phyloP scores from a whole-genome alignment of 2,329 filamentous ascomycete species.

The Penicillium hesseltinei region DNA sequence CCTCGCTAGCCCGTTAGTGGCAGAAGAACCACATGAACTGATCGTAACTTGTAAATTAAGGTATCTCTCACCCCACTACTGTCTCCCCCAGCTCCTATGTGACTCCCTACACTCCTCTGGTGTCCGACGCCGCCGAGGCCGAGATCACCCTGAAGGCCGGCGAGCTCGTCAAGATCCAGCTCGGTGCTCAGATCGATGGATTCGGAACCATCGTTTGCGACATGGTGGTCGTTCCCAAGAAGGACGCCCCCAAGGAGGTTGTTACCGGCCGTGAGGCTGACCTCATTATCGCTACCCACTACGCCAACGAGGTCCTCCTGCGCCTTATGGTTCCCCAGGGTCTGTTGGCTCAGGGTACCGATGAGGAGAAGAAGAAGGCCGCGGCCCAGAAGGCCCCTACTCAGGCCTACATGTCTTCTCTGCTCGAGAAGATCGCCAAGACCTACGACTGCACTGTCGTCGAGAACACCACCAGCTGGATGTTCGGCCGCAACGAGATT shows the following conservation, averaged over 20 bases:
- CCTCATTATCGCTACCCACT: constrained; percentile 85
- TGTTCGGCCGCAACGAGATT: constrained; percentile 95
- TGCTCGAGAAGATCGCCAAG: constrained; percentile 90
- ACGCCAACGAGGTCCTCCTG: constrained; percentile 91
- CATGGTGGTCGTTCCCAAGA: constrained; percentile 71
- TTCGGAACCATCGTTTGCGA: constrained; percentile 96
- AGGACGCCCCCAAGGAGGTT: constrained; percentile 60
- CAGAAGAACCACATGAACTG: constrained; percentile 7
- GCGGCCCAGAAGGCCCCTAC: constrained; percentile 76
- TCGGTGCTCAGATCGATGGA: constrained; percentile 98
- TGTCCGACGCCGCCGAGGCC: constrained; percentile 82
- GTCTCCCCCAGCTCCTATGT: constrained; percentile 91
- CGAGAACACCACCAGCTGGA: constrained; percentile 97
- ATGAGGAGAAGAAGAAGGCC: constrained; percentile 95
- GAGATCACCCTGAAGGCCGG: constrained; percentile 73
- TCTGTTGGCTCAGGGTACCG: constrained; percentile 73
- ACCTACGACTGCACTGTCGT: constrained; percentile 88
- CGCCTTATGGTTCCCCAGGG: constrained; percentile 91
- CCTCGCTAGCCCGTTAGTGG: neutral
- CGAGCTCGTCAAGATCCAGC: constrained; percentile 94
- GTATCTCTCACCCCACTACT: constrained; percentile 90
- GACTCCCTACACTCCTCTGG: constrained; percentile 93
- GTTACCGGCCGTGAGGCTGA: constrained; percentile 79
- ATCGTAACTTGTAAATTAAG: constrained; percentile 44
- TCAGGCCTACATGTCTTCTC: constrained; percentile 79